phyloP scores from a whole-genome alignment of 257 asterid species.

The Linderniella brevidens region DNA sequence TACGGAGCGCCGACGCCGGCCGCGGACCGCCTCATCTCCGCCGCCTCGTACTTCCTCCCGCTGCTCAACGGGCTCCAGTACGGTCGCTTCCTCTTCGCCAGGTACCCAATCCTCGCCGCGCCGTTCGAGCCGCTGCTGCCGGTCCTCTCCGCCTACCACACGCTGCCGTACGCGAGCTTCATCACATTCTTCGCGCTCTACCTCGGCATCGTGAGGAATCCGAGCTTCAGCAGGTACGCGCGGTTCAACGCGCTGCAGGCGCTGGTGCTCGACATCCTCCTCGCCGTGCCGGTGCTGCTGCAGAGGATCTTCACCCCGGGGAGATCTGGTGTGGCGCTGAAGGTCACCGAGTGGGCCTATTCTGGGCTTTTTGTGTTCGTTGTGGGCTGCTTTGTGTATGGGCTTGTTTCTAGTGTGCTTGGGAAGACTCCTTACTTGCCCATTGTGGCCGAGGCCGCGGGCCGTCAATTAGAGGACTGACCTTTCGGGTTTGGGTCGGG shows the following conservation, averaged over 20 bases:
- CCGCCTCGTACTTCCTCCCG: slow-evolving; percentile 81
- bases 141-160: slow-evolving; percentile 57
- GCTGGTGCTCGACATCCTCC: slow-evolving; percentile 64
- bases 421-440: slow-evolving; percentile 90
- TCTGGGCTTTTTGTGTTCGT: slow-evolving; percentile 51
- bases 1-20: slow-evolving; percentile 61
- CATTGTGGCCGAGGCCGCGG: slow-evolving; percentile 73
- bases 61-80: slow-evolving; percentile 81
- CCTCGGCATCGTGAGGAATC: slow-evolving; percentile 60
- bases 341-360: slow-evolving; percentile 44
- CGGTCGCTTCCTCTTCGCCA: slow-evolving; percentile 71
- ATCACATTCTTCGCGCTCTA: slow-evolving; percentile 74
- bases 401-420: slow-evolving; percentile 42
- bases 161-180: slow-evolving; percentile 76
- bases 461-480: slow-evolving; percentile 32
- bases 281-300: slow-evolving; percentile 60
- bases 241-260: slow-evolving; percentile 88
- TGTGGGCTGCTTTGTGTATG: slow-evolving; percentile 57
- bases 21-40: slow-evolving; percentile 76
- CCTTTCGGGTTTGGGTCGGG: too few species aligned
- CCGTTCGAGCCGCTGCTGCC: slow-evolving; percentile 80
- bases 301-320: slow-evolving; percentile 73
- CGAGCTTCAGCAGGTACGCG: slow-evolving; percentile 45
- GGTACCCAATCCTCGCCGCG: slow-evolving; percentile 44
- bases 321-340: slow-evolving; percentile 41